Evolutionary conservation across 352 stramenopile genomes (phyloP).

Genomic region (Globisporangium ultimum): DNA sequence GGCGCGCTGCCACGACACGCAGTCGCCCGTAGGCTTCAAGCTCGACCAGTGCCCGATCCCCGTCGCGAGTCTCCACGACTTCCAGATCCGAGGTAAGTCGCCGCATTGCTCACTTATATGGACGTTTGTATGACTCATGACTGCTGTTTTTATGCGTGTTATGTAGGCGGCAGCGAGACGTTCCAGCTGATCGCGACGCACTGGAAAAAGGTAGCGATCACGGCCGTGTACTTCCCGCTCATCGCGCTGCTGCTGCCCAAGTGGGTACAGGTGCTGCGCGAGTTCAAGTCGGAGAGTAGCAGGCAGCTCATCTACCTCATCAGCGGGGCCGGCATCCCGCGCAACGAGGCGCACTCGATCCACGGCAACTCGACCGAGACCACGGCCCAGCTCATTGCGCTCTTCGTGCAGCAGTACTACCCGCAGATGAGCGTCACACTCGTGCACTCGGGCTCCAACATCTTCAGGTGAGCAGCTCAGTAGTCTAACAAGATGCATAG

Average conservation of each 20-base stretch:
- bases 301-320: slow-evolving; percentile 95
- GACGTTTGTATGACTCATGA: background rate
- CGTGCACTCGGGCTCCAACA: slow-evolving; percentile 95
- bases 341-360: slow-evolving; percentile 90
- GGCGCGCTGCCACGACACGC: slow-evolving; percentile 48
- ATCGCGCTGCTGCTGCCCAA: slow-evolving; percentile 92
- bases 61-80: slow-evolving; percentile 53
- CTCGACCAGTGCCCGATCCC: slow-evolving; percentile 52
- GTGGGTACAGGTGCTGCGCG: slow-evolving; percentile 83
- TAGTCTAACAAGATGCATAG: background rate
- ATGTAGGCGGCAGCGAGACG: slow-evolving; percentile 41
- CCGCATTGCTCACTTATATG: background rate
- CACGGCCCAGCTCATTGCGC: slow-evolving; percentile 90
- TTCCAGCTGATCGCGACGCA: slow-evolving; percentile 55
- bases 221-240: slow-evolving; percentile 94
- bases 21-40: slow-evolving; percentile 79
- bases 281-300: slow-evolving; percentile 78
- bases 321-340: slow-evolving; percentile 93
- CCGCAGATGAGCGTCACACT: slow-evolving; percentile 91
- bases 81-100: slow-evolving; percentile 49
- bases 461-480: slow-evolving; percentile 64
- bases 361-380: slow-evolving; percentile 95
- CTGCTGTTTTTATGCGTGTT: background rate
- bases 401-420: slow-evolving; percentile 92
- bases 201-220: slow-evolving; percentile 72